Evolutionary conservation across 331 rosid genomes (phyloP).

Genomic region (Malus hybrid): DNA sequence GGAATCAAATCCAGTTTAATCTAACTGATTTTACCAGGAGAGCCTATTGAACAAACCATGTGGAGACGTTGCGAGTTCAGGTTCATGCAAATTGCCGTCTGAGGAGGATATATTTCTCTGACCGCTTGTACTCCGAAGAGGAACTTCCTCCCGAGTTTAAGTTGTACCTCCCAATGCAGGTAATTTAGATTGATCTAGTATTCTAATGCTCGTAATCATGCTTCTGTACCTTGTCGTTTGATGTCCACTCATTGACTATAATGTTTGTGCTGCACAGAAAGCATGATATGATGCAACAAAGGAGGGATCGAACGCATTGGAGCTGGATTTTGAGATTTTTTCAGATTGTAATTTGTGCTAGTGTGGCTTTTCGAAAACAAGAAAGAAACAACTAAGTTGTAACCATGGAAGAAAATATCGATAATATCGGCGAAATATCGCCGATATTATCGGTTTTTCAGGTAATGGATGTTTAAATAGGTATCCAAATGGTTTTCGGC

Average conservation of each 20-base stretch:
- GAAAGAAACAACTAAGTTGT: too few species aligned
- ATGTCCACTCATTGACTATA: neutral
- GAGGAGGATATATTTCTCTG: conserved; percentile 92
- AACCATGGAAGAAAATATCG: too few species aligned
- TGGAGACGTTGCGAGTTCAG: conserved; percentile 91
- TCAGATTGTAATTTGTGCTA: neutral
- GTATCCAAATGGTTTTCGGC: too few species aligned
- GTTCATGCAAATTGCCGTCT: conserved; percentile 90
- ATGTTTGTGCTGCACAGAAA: conserved; percentile 42
- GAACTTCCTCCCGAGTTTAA: conserved; percentile 95
- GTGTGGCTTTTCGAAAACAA: neutral
- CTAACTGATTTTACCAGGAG: conserved; percentile 80
- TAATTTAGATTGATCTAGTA: conserved; percentile 3
- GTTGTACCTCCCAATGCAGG: conserved; percentile 90
- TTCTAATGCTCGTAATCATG: neutral
- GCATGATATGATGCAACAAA: conserved; percentile 22
- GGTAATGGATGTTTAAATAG: too few species aligned
- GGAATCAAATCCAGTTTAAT: conserved; percentile 97
- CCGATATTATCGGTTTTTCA: too few species aligned
- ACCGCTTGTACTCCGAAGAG: conserved; percentile 88
- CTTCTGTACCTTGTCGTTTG: neutral
- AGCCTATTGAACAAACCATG: conserved; percentile 93
- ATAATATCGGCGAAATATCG: too few species aligned
- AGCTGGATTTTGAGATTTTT: neutral
- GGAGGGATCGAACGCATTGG: conserved; percentile 1